Base-by-base conservation (phyloP, 164 flowering plant species). In the Chimonanthus praecox region DNA sequence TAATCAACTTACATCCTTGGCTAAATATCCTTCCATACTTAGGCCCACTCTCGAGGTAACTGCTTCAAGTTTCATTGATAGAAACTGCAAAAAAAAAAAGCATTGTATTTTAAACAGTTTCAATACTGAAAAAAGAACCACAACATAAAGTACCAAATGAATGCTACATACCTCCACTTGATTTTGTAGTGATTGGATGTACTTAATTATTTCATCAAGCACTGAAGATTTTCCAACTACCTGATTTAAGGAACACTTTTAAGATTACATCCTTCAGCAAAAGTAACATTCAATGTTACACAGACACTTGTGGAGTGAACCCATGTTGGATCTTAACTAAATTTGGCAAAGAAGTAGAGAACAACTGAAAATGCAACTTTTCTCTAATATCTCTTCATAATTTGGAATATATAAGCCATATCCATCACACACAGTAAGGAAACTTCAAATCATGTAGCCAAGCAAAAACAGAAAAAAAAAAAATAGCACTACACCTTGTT, bases 61-160 rank as follows among this genome's bases (percentile, higher is more conserved):
- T 58, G 94, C 93, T 86, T 96, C 99, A 77, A 96, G 96, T 85
- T 96, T 96, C 98, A 96, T 94, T 4, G 99, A 96, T 60, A 96
- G 78, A 82, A 96, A 92, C 99, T 94, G 72, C 76, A 86, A 71
- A 64, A 78, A 69, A 47, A 61, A 83, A 45, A 64, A 83, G 45
- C 33, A 72, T n/a, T n/a, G 47, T 70, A 44, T 66, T 66, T n/a
- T 47, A 21, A 60, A 70, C 49, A 69, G 65, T 11, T 71, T 77
- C 18, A 77, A 47, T 62, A 67, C 66, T 62, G 50, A 71, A 9
- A 15, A 6, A 51, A 18, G 48, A 51, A 13, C 5, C 10, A 44
- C 16, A 33, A 33, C 2, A 10, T 10, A 6, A n/a, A 58, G 48
- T 47, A 60, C 18, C 46, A n/a, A 8, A 1, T n/a, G 21, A 64